These are phyloP conservation scores for Biscutella laevigata DNA, from an alignment of 441 rosid species.

Conservation along the genomic window DNA sequence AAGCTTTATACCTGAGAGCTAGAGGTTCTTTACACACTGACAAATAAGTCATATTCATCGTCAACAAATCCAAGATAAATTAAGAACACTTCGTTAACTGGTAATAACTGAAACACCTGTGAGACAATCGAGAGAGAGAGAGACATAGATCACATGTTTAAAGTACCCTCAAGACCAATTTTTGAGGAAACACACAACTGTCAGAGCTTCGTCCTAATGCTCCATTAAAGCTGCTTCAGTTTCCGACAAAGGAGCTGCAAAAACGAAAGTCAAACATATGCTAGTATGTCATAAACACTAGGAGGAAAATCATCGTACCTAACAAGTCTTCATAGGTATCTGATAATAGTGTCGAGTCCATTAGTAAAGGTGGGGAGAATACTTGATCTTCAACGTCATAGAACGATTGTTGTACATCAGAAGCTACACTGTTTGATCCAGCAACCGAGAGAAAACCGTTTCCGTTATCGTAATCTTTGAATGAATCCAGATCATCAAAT, in stretches of 20 bases:
- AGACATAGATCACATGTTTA: conserved; percentile 2
- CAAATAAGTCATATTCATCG: conserved; percentile 1
- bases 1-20: conserved; percentile 13
- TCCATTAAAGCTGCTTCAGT: conserved; percentile 93
- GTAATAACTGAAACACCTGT: conserved; percentile 12
- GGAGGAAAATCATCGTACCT: conserved; percentile 40
- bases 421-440: conserved; percentile 49
- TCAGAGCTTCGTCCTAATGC: conserved; percentile 38
- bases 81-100: conserved; percentile 8
- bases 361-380: conserved; percentile 84
- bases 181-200: conserved; percentile 15
- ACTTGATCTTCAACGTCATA: conserved; percentile 76
- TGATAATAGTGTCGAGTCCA: conserved; percentile 64
- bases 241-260: conserved; percentile 93
- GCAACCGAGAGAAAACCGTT: conserved; percentile 65
- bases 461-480: conserved; percentile 57
- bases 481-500: conserved; percentile 55
- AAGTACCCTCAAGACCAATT: background rate
- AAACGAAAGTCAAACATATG: conserved; percentile 1
- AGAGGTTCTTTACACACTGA: conserved; percentile 4
- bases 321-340: conserved; percentile 88
- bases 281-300: too few relatives aligned
- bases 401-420: conserved; percentile 49
- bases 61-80: conserved; percentile 20
- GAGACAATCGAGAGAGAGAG: background rate